phyloP scores from a whole-genome alignment of 2,329 filamentous ascomycete genomes.

The Fusarium sublunatum region DNA sequence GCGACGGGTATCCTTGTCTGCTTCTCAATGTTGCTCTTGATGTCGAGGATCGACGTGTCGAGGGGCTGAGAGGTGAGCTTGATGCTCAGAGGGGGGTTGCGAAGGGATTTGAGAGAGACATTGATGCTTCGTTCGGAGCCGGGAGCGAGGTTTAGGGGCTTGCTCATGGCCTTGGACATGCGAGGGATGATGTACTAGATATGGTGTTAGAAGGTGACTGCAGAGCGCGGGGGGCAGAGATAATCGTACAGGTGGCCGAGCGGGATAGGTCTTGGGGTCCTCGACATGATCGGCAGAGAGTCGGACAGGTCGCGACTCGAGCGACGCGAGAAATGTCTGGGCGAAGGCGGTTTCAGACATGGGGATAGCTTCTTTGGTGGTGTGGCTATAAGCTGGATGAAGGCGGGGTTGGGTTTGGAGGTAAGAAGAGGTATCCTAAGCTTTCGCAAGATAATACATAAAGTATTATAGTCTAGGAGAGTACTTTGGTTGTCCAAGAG shows the following conservation, averaged over 20 bases:
- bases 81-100: conserved; percentile 77
- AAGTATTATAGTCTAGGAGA: neutral
- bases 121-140: conserved; percentile 64
- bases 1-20: conserved; percentile 73
- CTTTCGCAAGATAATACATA: neutral
- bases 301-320: conserved; percentile 83
- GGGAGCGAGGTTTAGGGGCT: conserved; percentile 60
- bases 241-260: conserved; percentile 75
- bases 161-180: conserved; percentile 68
- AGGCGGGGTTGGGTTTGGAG: conserved; percentile 39
- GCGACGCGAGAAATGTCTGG: conserved; percentile 80
- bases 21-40: conserved; percentile 76
- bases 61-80: conserved; percentile 71
- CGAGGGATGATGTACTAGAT: conserved; percentile 77
- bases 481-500: neutral
- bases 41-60: conserved; percentile 79
- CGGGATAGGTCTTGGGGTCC: conserved; percentile 81
- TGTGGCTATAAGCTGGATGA: conserved; percentile 19
- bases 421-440: neutral
- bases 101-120: conserved; percentile 78
- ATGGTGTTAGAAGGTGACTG: conserved; percentile 12
- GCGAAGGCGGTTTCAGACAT: conserved; percentile 91
- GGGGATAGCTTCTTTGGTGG: conserved; percentile 37
- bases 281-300: conserved; percentile 91
- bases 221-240: neutral